Evolutionary conservation across 768 basidiomycete genomes (phyloP).

Genomic region (Phanerochaete sordida): DNA sequence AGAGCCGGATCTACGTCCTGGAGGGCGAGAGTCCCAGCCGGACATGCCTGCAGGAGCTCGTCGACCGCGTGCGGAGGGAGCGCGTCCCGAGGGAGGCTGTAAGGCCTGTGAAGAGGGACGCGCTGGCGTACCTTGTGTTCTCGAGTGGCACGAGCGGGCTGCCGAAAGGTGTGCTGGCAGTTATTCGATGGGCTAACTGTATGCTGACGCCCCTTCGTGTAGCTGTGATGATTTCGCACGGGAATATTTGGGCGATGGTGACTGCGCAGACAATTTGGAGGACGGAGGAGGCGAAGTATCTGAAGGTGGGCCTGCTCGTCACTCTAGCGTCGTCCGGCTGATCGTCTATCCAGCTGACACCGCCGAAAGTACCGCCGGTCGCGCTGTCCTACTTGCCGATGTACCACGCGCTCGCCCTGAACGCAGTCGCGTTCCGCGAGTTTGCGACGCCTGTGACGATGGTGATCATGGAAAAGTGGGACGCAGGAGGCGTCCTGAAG

Average conservation of each 20-base stretch:
- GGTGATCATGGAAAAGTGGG: slow-evolving; percentile 12
- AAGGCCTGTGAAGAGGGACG: slow-evolving; percentile 46
- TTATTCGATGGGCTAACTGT: not conserved
- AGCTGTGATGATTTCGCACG: slow-evolving; percentile 15
- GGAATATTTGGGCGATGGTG: slow-evolving; percentile 9
- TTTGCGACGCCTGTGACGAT: slow-evolving; percentile 5
- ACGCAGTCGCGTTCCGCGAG: slow-evolving; percentile 9
- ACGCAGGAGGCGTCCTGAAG: slow-evolving; percentile 6
- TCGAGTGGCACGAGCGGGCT: slow-evolving; percentile 78
- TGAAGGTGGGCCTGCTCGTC: not conserved
- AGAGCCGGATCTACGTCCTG: slow-evolving; percentile 47
- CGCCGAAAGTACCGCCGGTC: slow-evolving; percentile 2
- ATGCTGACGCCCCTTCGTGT: too few relatives aligned
- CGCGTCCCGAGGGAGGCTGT: slow-evolving; percentile 39
- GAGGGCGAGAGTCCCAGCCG: slow-evolving; percentile 42
- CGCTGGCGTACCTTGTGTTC: slow-evolving; percentile 67
- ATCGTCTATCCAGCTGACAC: not conserved
- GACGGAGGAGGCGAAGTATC: slow-evolving; percentile 3
- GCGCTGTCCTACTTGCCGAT: slow-evolving; percentile 12
- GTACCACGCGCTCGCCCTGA: slow-evolving; percentile 13
- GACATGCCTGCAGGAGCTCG: slow-evolving; percentile 41
- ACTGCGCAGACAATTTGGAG: not conserved
- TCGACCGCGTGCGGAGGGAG: slow-evolving; percentile 35
- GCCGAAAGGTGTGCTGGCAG: slow-evolving; percentile 43
- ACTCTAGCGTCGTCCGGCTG: not conserved